Evolutionary conservation across 2,329 filamentous ascomycete genomes (phyloP).

Genomic region (Thelonectria blattea): DNA sequence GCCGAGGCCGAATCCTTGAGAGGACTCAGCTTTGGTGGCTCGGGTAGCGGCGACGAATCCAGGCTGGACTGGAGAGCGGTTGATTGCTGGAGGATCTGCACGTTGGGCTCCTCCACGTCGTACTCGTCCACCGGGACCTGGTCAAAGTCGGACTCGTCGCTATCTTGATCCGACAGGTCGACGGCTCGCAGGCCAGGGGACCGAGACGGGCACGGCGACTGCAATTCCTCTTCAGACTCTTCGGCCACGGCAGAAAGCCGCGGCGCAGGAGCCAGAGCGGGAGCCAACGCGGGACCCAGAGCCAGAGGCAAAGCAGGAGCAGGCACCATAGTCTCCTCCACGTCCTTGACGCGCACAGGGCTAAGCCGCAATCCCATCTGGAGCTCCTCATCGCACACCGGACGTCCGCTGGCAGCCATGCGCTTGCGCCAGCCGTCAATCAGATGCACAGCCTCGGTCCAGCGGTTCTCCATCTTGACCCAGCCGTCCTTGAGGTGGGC

Average conservation of each 20-base stretch:
- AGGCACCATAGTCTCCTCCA: conserved; percentile 49
- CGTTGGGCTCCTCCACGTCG: conserved; percentile 51
- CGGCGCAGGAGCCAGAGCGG: conserved; percentile 45
- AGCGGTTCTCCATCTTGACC: conserved; percentile 91
- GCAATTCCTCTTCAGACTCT: conserved; percentile 49
- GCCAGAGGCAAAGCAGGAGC: conserved; percentile 44
- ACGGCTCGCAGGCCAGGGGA: conserved; percentile 25
- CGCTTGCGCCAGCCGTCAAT: conserved; percentile 92
- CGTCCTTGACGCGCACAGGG: conserved; percentile 61
- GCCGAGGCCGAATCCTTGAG: conserved; percentile 59
- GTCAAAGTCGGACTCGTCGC: conserved; percentile 52
- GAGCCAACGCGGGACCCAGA: conserved; percentile 44
- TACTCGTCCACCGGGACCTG: conserved; percentile 52
- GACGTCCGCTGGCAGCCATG: conserved; percentile 73
- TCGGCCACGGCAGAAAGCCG: conserved; percentile 55
- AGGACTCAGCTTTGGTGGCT: conserved; percentile 56
- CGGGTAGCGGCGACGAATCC: conserved; percentile 54
- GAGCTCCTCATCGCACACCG: conserved; percentile 71
- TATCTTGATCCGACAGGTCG: conserved; percentile 39
- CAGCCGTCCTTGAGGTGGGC: conserved; percentile 80
- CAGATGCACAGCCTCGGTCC: conserved; percentile 87
- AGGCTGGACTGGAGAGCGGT: conserved; percentile 40
- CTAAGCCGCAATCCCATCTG: conserved; percentile 71
- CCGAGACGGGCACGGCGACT: conserved; percentile 40
- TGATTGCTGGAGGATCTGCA: conserved; percentile 54